phyloP scores from a whole-genome alignment of 345 rosid genomes.

The Arabis hirsuta region DNA sequence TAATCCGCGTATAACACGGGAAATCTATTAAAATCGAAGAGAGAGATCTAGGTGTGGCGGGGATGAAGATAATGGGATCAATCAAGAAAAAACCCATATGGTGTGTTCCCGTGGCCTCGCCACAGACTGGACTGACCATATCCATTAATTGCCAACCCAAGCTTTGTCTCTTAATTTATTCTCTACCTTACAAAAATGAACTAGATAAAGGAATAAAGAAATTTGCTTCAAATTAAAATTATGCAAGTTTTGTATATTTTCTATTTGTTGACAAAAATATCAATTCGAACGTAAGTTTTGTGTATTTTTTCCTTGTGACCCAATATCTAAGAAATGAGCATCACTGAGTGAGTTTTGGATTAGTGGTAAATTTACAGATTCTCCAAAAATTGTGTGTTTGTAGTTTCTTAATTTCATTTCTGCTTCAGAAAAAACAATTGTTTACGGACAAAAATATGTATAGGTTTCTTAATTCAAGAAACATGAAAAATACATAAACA shows the following conservation, averaged over 20 bases:
- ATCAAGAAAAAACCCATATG: constrained; percentile 43
- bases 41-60: too few species aligned
- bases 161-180: constrained; percentile 34
- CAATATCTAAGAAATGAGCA: not conserved
- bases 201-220: not conserved
- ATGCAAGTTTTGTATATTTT: constrained; percentile 5
- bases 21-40: too few species aligned
- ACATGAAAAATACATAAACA: too few species aligned
- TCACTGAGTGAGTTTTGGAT: too few species aligned
- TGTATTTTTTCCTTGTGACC: not conserved
- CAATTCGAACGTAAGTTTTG: not conserved
- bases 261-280: not conserved
- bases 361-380: too few species aligned
- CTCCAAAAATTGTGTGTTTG: too few species aligned
- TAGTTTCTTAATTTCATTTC: too few species aligned
- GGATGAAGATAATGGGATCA: not conserved
- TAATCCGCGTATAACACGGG: too few species aligned
- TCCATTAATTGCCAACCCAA: constrained; percentile 44
- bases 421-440: too few species aligned
- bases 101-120: constrained; percentile 19
- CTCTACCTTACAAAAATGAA: not conserved
- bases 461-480: too few species aligned
- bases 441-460: too few species aligned
- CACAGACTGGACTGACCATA: constrained; percentile 41
- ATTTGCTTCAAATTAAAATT: not conserved